Evolutionary conservation across 1,284 basidiomycete species (phyloP).

Genomic region (Ceratobasidium sp.): DNA sequence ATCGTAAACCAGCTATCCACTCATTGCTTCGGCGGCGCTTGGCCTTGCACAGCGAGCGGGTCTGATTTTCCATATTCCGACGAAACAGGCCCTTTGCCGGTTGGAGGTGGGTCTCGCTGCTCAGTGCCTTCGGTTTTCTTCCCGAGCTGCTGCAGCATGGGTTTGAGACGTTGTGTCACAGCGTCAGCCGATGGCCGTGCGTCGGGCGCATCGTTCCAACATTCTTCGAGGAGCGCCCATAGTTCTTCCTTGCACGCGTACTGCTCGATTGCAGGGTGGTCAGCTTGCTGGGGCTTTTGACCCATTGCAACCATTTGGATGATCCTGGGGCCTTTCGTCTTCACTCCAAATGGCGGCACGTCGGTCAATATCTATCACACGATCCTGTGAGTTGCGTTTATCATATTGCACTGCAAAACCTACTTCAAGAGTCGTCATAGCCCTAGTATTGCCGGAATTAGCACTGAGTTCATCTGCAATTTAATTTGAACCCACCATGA

Average conservation of each 20-base stretch:
- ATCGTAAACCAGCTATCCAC: no score
- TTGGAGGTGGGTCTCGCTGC: background rate
- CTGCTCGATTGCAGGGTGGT: conserved; percentile 22
- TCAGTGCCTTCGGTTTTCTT: background rate
- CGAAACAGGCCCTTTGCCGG: background rate
- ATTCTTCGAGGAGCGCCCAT: conserved; percentile 25
- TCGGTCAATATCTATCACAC: conserved; percentile 34
- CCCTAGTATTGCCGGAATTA: background rate
- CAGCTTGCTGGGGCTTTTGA: background rate
- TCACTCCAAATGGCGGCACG: conserved; percentile 21
- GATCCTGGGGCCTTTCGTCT: conserved; percentile 19
- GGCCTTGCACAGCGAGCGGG: background rate
- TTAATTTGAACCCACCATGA: conserved; percentile 13
- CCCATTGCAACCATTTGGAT: background rate
- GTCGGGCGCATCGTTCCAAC: conserved; percentile 10
- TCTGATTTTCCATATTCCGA: background rate
- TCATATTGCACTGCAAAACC: background rate
- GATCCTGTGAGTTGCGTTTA: background rate
- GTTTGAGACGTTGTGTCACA: background rate
- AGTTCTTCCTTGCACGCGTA: conserved; percentile 5
- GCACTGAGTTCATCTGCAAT: no score
- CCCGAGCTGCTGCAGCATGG: background rate
- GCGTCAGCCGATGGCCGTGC: conserved; percentile 20
- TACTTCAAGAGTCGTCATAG: conserved; percentile 39
- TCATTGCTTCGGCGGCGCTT: no score